A percentile compares a stretch with the other conserved stretches of the same genome.
phyloP scores from a whole-genome alignment of 2,329 filamentous ascomycete genomes.

The Cryphonectria nitschkei region DNA sequence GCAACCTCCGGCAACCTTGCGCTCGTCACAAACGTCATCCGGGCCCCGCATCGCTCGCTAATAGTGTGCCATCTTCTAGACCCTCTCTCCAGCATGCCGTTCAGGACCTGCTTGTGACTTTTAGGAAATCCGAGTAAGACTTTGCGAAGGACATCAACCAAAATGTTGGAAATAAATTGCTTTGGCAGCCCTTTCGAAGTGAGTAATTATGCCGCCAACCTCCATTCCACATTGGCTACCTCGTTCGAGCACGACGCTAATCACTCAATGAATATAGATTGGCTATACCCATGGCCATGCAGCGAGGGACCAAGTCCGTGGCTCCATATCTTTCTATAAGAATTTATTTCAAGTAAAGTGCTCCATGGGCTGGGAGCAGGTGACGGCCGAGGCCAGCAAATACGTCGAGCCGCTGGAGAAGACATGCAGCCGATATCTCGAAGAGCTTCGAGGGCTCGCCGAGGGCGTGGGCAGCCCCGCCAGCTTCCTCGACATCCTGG shows the following conservation, averaged over 20 bases:
- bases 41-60: background rate
- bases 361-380: slow-evolving; percentile 22
- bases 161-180: slow-evolving; percentile 20
- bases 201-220: background rate
- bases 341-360: slow-evolving; percentile 22
- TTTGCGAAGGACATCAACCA: background rate
- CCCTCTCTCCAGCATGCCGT: background rate
- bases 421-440: slow-evolving; percentile 23
- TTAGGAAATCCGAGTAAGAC: too few relatives aligned
- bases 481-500: slow-evolving; percentile 25
- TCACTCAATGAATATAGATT: slow-evolving; percentile 15
- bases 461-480: slow-evolving; percentile 25
- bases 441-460: slow-evolving; percentile 27
- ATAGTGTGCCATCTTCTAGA: too few relatives aligned
- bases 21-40: background rate
- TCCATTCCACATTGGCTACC: background rate
- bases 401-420: slow-evolving; percentile 12
- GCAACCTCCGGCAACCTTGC: background rate
- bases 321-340: slow-evolving; percentile 26
- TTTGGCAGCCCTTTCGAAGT: slow-evolving; percentile 22
- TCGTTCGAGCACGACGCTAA: background rate
- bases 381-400: slow-evolving; percentile 17
- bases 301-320: slow-evolving; percentile 19
- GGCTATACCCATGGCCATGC: slow-evolving; percentile 23
- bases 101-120: too few relatives aligned